phyloP scores from a whole-genome alignment of 2,329 filamentous ascomycete species.

The Fusarium newnesense region DNA sequence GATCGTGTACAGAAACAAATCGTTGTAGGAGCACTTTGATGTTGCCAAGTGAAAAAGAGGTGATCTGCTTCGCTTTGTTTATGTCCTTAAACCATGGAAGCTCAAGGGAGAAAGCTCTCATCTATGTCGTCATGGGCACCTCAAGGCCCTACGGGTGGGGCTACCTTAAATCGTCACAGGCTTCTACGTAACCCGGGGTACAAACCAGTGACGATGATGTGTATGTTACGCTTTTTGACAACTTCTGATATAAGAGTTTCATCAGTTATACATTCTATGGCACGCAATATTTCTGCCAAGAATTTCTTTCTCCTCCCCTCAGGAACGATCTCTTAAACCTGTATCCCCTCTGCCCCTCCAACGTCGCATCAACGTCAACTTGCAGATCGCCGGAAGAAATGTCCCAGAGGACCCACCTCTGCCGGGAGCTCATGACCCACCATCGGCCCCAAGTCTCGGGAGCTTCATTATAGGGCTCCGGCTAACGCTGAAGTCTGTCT shows the following conservation, averaged over 20 bases:
- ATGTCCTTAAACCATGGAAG: constrained; percentile 22
- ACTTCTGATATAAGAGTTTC: constrained; percentile 14
- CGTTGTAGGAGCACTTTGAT: neutral
- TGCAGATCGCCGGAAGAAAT: constrained; percentile 29
- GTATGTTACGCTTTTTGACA: constrained; percentile 14
- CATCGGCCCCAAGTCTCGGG: constrained; percentile 25
- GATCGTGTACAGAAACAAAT: neutral
- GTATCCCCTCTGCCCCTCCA: neutral
- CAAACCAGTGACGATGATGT: constrained; percentile 7
- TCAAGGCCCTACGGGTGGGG: constrained; percentile 19
- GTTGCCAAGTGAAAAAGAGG: neutral
- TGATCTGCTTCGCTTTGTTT: constrained; percentile 7
- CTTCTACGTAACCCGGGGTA: neutral
- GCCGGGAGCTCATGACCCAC: constrained; percentile 32
- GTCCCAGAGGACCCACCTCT: constrained; percentile 21
- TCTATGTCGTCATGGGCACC: constrained; percentile 39
- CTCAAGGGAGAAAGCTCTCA: constrained; percentile 24
- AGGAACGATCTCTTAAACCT: neutral
- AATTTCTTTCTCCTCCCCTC: neutral
- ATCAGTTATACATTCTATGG: neutral
- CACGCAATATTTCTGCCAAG: neutral
- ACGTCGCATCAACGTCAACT: constrained; percentile 26
- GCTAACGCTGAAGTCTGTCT: constrained; percentile 11
- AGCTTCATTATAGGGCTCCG: constrained; percentile 9
- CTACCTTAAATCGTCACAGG: constrained; percentile 15